These are phyloP conservation scores for Pneumocystis wakefieldiae DNA, from an alignment of 1,139 yeast genomes.

Conservation along the genomic window DNA sequence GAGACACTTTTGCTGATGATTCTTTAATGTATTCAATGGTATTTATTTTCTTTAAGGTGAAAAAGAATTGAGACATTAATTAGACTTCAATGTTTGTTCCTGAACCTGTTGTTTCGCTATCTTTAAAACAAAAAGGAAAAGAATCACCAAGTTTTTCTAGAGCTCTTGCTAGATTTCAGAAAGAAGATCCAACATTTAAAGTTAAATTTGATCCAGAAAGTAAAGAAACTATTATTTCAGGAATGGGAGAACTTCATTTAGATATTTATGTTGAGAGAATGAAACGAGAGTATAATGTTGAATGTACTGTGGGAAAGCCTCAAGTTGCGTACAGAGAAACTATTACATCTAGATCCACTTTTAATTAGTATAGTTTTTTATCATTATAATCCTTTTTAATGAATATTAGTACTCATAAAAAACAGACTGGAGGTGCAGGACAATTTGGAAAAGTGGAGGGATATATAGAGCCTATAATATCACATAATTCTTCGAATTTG, in stretches of 20 bases:
- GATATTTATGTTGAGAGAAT: slow-evolving; percentile 80
- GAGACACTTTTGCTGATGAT: slow-evolving; percentile 90
- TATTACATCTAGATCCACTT: slow-evolving; percentile 53
- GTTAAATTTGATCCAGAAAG: slow-evolving; percentile 83
- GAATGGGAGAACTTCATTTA: slow-evolving; percentile 91
- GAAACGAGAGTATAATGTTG: slow-evolving; percentile 93
- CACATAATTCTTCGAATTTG: slow-evolving; percentile 27
- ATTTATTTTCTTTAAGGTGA: slow-evolving; percentile 96
- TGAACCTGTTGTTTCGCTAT: slow-evolving; percentile 67
- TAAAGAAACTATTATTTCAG: slow-evolving; percentile 76
- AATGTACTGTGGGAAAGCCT: slow-evolving; percentile 90
- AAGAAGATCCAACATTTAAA: slow-evolving; percentile 73
- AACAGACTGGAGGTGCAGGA: slow-evolving; percentile 99
- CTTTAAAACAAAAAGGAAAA: slow-evolving; percentile 75
- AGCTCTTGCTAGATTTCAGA: slow-evolving; percentile 46
- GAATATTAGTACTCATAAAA: slow-evolving; percentile 54
- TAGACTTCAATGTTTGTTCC: slow-evolving; percentile 93
- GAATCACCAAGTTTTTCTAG: slow-evolving; percentile 62
- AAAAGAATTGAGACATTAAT: slow-evolving; percentile 93
- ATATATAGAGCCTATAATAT: slow-evolving; percentile 45
- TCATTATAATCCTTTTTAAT: background rate
- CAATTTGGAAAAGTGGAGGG: slow-evolving; percentile 97
- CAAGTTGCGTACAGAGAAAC: slow-evolving; percentile 98
- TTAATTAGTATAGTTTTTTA: slow-evolving; percentile 38
- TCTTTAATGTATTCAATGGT: slow-evolving; percentile 73